These are phyloP conservation scores for Hysterium pulicare DNA, from an alignment of 2,329 filamentous ascomycete species.

Conservation along the genomic window DNA sequence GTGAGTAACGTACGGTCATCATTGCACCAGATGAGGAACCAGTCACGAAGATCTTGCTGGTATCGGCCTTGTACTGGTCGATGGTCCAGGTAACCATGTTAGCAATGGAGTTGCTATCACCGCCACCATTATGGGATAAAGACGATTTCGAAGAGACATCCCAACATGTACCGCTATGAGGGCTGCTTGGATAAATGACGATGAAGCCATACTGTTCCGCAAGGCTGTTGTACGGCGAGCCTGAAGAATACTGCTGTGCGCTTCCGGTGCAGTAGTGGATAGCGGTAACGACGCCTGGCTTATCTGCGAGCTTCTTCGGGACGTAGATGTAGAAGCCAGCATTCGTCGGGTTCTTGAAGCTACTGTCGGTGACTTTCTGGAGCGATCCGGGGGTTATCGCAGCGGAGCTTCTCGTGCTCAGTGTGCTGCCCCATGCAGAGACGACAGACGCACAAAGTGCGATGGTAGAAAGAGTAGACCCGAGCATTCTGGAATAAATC, in stretches of 20 bases:
- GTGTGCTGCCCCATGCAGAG: no score
- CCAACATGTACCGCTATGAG: constrained; percentile 56
- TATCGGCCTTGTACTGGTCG: constrained; percentile 51
- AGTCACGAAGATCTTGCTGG: constrained; percentile 52
- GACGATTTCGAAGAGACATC: constrained; percentile 55
- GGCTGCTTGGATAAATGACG: constrained; percentile 54
- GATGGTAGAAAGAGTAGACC: no score
- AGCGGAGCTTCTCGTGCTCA: no score
- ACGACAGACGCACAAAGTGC: no score
- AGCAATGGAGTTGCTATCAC: constrained; percentile 55
- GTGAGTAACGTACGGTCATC: no score
- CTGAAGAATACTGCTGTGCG: constrained; percentile 34
- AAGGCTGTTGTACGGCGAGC: constrained; percentile 53
- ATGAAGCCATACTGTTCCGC: constrained; percentile 25
- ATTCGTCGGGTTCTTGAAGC: constrained; percentile 49
- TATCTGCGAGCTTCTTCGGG: constrained; percentile 43
- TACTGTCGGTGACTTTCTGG: no score
- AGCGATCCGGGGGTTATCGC: no score
- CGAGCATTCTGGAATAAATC: no score
- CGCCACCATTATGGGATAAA: constrained; percentile 55
- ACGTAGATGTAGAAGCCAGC: constrained; percentile 55
- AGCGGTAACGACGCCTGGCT: constrained; percentile 40
- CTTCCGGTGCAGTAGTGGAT: constrained; percentile 30
- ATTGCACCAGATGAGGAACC: constrained; percentile 53
- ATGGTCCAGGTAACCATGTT: constrained; percentile 59